Evolutionary conservation across 2,329 filamentous ascomycete genomes (phyloP), one percentile per base, ranked within the genome.

Genomic region (Ciborinia camelliae): DNA sequence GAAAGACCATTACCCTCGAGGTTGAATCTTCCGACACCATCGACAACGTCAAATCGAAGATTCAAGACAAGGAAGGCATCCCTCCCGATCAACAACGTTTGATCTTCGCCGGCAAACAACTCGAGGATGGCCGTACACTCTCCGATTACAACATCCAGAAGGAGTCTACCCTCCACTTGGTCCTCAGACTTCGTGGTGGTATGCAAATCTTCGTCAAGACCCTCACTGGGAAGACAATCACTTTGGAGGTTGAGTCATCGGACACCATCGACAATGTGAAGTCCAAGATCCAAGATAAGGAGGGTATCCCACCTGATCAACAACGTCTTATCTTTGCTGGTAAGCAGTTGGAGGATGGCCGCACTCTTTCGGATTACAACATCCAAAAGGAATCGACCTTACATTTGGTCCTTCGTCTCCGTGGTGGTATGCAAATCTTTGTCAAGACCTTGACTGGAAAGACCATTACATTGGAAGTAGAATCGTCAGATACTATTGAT

Each of bases 21-120:
- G 95, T 98, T 83, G 94, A 98, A 89, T 97, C 92, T 77, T 94
- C 90, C 79, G 95, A 99, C 84, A 98, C 94, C 79, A 98, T 98
- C 83, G 94, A 98, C 89, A 98, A 97, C 69, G 93, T 97, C 1
- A 97, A 97, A 82, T 84, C 82, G 6, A 97, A 97, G 85, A 97
- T 97, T 35, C 90, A 94, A 73, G 90, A 94, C 71, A 94, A 94
- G 85, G 90, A 94, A 79, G 93, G 93, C 30, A 97, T 97, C 63
- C 93, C 93, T 0, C 93, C 93, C 2, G 93, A 97, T 78, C 93
- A 97, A 79, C 93, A 97, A 80, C 92, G 93, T 73, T 81, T 97
- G 15, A 96, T 97, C 76, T 96, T 96, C 69, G 92, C 92, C 55
- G 92, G 92, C 66, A 97, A 97, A 86, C 92, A 97, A 78, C 80